Conservation (phyloP, 2,329 filamentous ascomycete genomes). For the Trichoderma sp. region DNA sequence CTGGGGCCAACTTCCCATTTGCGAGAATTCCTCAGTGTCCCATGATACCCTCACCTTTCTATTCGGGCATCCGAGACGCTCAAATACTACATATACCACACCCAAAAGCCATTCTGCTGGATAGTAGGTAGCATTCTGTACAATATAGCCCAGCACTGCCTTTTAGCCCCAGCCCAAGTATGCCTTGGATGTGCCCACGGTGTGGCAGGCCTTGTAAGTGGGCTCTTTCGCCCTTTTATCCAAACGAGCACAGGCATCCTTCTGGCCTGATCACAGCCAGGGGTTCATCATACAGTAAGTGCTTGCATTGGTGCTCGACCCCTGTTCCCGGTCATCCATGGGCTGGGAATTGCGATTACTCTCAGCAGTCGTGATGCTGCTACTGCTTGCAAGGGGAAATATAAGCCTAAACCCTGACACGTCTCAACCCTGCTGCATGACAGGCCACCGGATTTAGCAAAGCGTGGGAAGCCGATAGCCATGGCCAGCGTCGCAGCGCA, state of each 20-base stretch:
- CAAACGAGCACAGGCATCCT: constrained; percentile 22
- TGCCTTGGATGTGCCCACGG: not conserved
- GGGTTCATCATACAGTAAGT: not conserved
- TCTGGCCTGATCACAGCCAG: constrained; percentile 12
- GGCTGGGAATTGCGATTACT: not conserved
- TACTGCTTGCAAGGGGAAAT: constrained; percentile 1
- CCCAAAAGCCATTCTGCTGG: not conserved
- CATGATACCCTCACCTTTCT: not conserved
- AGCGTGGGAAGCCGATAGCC: constrained; percentile 10
- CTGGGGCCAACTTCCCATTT: constrained; percentile 6
- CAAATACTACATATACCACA: constrained; percentile 1
- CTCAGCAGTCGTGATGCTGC: constrained; percentile 6
- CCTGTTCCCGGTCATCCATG: not conserved
- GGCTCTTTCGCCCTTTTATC: constrained; percentile 16
- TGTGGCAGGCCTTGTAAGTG: constrained; percentile 15
- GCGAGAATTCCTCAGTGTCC: not conserved
- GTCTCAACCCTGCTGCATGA: not conserved
- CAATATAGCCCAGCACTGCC: not conserved
- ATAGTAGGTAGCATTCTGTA: not conserved
- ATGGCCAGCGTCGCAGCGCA: constrained; percentile 24
- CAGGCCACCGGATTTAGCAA: constrained; percentile 12
- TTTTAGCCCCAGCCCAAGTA: not conserved
- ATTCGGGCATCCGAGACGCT: not conserved
- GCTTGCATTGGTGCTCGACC: not conserved
- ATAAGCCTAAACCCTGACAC: constrained; percentile 12